phyloP scores from a whole-genome alignment of 495 filamentous ascomycete genomes.

The Antarctomyces pellizariae region DNA sequence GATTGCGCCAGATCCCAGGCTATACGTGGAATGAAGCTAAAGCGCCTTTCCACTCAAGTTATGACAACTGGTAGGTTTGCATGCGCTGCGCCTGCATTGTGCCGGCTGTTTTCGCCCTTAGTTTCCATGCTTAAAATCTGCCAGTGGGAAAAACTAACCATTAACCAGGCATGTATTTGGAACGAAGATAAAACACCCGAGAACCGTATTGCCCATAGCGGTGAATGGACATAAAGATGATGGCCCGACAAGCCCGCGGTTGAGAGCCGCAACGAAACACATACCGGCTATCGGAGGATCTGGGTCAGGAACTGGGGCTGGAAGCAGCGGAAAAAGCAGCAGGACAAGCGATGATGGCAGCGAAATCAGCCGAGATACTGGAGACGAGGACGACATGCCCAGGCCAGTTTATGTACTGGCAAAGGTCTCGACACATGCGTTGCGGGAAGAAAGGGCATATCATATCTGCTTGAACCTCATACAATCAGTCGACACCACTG shows the following conservation, averaged over 20 bases:
- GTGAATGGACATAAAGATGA: not conserved
- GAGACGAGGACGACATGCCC: constrained; percentile 3
- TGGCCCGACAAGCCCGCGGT: no score
- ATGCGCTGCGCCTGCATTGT: constrained; percentile 2
- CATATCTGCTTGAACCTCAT: constrained; percentile 52
- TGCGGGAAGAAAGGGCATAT: constrained; percentile 66
- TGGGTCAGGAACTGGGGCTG: not conserved
- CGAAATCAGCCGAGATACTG: constrained; percentile 18
- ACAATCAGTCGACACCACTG: constrained; percentile 45
- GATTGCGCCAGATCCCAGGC: constrained; percentile 44
- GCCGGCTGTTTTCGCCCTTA: constrained; percentile 4
- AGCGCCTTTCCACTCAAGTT: constrained; percentile 58
- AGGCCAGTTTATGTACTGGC: constrained; percentile 30
- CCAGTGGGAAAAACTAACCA: not conserved
- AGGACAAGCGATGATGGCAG: constrained; percentile 28
- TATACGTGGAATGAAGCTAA: constrained; percentile 53
- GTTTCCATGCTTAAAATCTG: not conserved
- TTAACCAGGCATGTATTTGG: constrained; percentile 26
- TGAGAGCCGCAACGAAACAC: constrained; percentile 5
- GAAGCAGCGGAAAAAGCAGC: constrained; percentile 9
- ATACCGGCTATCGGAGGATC: not conserved
- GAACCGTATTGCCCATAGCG: not conserved
- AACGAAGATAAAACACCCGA: constrained; percentile 7
- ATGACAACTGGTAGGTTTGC: constrained; percentile 39
- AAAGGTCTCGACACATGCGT: constrained; percentile 51